These are phyloP conservation scores for Cladosporium sp. DNA, from an alignment of 2,329 filamentous ascomycete genomes.

Conservation along the genomic window DNA sequence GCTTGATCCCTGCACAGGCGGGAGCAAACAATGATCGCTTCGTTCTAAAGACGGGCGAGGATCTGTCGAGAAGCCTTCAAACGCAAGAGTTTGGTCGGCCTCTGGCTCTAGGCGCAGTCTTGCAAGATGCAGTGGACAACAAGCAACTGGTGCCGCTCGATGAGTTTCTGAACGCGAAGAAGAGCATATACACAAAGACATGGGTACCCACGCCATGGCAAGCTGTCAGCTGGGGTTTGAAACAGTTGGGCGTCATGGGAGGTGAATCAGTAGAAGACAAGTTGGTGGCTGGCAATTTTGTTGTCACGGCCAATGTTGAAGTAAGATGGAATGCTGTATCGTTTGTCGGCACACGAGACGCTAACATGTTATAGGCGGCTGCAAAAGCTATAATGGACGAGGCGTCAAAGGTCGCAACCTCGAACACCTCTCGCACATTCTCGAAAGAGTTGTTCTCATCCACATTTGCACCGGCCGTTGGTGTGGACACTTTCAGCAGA, in stretches of 20 bases:
- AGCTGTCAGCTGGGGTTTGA: conserved; percentile 70
- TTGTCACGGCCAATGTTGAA: conserved; percentile 62
- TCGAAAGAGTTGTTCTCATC: conserved; percentile 27
- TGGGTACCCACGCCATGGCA: conserved; percentile 68
- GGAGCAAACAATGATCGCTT: conserved; percentile 43
- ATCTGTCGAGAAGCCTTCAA: conserved; percentile 67
- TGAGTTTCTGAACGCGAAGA: conserved; percentile 61
- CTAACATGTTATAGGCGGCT: conserved; percentile 27
- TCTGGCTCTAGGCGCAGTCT: conserved; percentile 71
- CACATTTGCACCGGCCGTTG: conserved; percentile 23
- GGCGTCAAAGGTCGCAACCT: conserved; percentile 28
- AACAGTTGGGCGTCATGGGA: conserved; percentile 51
- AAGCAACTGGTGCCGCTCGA: conserved; percentile 66
- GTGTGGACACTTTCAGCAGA: conserved; percentile 27
- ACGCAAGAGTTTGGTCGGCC: conserved; percentile 76
- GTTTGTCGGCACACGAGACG: neutral
- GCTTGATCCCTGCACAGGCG: conserved; percentile 47
- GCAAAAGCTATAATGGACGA: conserved; percentile 37
- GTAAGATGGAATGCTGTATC: conserved; percentile 28
- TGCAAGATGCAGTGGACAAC: conserved; percentile 68
- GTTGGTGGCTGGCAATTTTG: conserved; percentile 59
- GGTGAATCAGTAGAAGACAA: conserved; percentile 45
- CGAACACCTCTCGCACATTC: conserved; percentile 32
- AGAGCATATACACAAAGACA: conserved; percentile 67
- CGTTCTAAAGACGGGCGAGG: conserved; percentile 52